phyloP scores from a whole-genome alignment of 1,284 basidiomycete genomes.

The Afroboletus lepidellus region DNA sequence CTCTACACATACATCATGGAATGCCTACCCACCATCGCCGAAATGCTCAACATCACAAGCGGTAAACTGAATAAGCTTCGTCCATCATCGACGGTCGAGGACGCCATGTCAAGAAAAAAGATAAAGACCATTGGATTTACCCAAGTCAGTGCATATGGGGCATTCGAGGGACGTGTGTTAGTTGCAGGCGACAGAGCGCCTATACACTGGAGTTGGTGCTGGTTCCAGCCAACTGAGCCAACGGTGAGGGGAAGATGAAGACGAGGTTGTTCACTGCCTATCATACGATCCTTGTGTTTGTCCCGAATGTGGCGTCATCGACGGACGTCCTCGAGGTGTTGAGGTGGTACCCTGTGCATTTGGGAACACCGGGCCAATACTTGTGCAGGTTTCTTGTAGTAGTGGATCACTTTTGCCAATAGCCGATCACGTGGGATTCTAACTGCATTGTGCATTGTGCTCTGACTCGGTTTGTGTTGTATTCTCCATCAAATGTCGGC shows the following conservation, averaged over 20 bases:
- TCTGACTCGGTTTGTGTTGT: not conserved
- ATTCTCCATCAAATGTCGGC: conserved; percentile 47
- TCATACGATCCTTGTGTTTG: not conserved
- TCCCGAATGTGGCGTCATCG: not conserved
- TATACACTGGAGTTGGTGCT: not conserved
- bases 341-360: not conserved
- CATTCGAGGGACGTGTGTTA: not conserved
- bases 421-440: not conserved
- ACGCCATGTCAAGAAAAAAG: conserved; percentile 7
- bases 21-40: conserved; percentile 39
- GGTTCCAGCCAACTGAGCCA: not conserved
- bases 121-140: conserved; percentile 20
- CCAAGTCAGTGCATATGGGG: not conserved
- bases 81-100: not conserved
- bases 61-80: not conserved
- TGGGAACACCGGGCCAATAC: no score
- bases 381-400: not conserved
- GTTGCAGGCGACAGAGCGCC: not conserved
- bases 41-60: conserved; percentile 35
- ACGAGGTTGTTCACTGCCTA: not conserved
- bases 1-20: conserved; percentile 38
- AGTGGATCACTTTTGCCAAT: not conserved
- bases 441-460: not conserved
- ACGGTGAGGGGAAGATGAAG: not conserved
- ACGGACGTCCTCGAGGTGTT: not conserved